Percentiles rank a stretch among this genome's conserved stretches.
Conservation (phyloP, 2,329 filamentous ascomycete species). For the Clarireedia homoeocarpa region DNA sequence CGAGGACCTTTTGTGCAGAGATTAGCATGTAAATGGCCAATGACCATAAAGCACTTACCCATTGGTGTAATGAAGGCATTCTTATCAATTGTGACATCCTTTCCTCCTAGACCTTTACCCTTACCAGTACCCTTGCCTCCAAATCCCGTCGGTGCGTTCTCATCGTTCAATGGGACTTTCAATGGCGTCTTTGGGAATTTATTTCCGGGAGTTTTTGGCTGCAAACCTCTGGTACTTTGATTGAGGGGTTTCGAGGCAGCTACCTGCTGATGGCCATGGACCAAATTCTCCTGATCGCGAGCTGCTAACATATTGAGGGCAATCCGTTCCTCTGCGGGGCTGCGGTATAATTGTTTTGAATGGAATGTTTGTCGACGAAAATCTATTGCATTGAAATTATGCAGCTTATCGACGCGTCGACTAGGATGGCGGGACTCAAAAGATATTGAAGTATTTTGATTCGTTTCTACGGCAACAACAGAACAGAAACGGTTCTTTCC, state of each 20-base stretch:
- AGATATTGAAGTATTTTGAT: conserved; percentile 5
- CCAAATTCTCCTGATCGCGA: conserved; percentile 81
- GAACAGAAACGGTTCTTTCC: neutral
- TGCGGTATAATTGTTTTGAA: no score
- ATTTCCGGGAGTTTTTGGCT: conserved; percentile 71
- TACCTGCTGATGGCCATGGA: conserved; percentile 64
- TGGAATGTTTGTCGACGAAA: neutral
- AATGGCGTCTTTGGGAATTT: conserved; percentile 77
- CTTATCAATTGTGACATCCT: conserved; percentile 39
- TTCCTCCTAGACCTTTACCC: conserved; percentile 49
- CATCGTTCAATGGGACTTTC: conserved; percentile 70
- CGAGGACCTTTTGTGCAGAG: conserved; percentile 35
- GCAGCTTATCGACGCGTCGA: neutral
- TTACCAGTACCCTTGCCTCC: conserved; percentile 47
- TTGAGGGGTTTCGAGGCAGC: conserved; percentile 65
- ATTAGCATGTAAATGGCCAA: conserved; percentile 19
- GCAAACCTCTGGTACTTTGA: conserved; percentile 51
- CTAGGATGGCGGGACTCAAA: neutral
- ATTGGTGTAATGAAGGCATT: conserved; percentile 71
- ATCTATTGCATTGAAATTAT: conserved; percentile 2
- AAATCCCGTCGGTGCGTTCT: conserved; percentile 60
- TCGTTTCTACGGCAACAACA: conserved; percentile 13
- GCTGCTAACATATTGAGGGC: conserved; percentile 59
- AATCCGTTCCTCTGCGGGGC: no score
- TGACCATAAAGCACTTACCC: conserved; percentile 44